Evolutionary conservation across 2,329 filamentous ascomycete species (phyloP).

Genomic region (Trichothecium sympodiale): DNA sequence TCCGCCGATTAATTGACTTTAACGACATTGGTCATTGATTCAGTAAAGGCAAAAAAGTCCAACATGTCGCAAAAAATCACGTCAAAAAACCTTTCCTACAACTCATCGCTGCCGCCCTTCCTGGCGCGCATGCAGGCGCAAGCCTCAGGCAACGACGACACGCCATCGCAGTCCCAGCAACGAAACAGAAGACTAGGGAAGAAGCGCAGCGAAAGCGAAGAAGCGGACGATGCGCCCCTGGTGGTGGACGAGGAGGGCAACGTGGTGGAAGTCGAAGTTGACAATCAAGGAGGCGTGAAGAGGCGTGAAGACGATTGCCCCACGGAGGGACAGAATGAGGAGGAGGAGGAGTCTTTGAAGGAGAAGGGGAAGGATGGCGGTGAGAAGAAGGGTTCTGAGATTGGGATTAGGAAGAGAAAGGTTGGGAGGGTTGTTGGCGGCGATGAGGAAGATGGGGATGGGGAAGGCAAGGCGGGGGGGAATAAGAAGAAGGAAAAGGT

Average conservation of each 20-base stretch:
- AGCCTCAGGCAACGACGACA: conserved; percentile 33
- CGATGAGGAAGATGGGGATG: conserved; percentile 8
- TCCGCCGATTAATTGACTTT: no score
- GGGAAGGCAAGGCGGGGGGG: conserved; percentile 4
- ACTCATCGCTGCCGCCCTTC: conserved; percentile 47
- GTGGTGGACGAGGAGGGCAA: conserved; percentile 66
- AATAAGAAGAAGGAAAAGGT: conserved; percentile 17
- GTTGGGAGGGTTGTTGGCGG: conserved; percentile 37
- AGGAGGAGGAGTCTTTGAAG: conserved; percentile 14
- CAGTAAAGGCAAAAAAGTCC: not conserved
- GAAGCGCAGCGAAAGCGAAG: conserved; percentile 50
- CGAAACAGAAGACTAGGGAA: conserved; percentile 31
- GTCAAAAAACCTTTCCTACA: conserved; percentile 60
- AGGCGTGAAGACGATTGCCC: conserved; percentile 16
- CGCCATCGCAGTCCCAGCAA: conserved; percentile 31
- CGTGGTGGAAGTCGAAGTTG: conserved; percentile 39
- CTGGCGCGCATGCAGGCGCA: conserved; percentile 45
- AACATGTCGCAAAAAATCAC: conserved; percentile 51
- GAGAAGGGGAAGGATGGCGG: conserved; percentile 18
- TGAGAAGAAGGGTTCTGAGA: conserved; percentile 11
- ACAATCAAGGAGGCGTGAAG: conserved; percentile 31
- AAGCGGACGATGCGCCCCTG: conserved; percentile 67
- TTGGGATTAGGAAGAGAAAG: conserved; percentile 42
- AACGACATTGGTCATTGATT: not conserved
- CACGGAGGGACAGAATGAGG: conserved; percentile 13